These are phyloP conservation scores for Mortierella sp. DNA, from an alignment of 371 early-diverging fungal genomes.

Conservation along the genomic window DNA sequence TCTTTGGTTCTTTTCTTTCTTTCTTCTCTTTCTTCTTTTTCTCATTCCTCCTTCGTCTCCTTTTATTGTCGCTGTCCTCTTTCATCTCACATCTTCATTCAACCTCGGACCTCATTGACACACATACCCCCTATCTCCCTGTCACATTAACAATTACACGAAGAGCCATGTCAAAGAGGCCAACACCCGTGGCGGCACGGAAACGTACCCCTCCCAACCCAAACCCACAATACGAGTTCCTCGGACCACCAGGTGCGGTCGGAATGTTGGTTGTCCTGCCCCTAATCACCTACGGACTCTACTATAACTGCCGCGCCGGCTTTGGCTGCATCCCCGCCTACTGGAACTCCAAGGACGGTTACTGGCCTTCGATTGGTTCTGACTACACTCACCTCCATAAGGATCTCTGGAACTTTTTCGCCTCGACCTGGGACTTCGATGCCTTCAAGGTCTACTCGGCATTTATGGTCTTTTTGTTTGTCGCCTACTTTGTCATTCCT, in stretches of 20 bases:
- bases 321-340: conserved; percentile 66
- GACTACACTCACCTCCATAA: conserved; percentile 36
- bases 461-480: conserved; percentile 80
- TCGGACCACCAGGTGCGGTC: conserved; percentile 83
- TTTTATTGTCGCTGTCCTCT: not conserved
- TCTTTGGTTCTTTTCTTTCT: not conserved
- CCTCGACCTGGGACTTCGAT: conserved; percentile 54
- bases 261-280: conserved; percentile 75
- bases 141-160: not conserved
- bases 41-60: not conserved
- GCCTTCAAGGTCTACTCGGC: conserved; percentile 71
- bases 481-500: conserved; percentile 77
- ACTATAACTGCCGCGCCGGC: conserved; percentile 75
- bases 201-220: conserved; percentile 50
- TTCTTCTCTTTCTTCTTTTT: not conserved
- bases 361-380: conserved; percentile 53
- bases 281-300: conserved; percentile 71
- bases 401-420: conserved; percentile 42
- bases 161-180: conserved; percentile 13
- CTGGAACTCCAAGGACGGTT: conserved; percentile 45
- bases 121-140: too few species aligned
- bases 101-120: not conserved
- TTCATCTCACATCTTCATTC: not conserved
- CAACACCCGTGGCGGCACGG: conserved; percentile 12
- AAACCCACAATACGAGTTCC: conserved; percentile 75